Evolutionary conservation across 2,329 filamentous ascomycete species (phyloP).

Genomic region (Colletotrichum cordylinicola): DNA sequence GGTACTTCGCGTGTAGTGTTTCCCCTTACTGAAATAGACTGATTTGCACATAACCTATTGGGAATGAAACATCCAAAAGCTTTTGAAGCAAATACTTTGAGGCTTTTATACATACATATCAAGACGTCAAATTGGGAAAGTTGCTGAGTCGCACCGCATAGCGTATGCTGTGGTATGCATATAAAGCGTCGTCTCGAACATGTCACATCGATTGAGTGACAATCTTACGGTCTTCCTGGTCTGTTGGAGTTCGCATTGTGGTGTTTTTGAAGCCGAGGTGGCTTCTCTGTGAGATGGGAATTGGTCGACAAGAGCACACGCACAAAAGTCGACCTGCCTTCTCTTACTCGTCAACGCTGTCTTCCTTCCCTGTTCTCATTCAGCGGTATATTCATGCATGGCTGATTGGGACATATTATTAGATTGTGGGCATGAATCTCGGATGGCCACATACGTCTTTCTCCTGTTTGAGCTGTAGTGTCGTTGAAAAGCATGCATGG

Average conservation of each 20-base stretch:
- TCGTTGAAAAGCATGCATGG: background rate
- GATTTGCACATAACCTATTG: accelerated
- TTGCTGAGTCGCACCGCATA: accelerated
- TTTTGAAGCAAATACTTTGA: background rate
- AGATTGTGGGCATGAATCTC: accelerated
- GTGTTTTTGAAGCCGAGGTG: background rate
- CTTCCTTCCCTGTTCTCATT: background rate
- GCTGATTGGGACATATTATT: accelerated
- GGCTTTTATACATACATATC: background rate
- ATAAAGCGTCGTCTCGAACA: background rate
- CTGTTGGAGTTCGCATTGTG: background rate
- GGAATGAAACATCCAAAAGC: background rate
- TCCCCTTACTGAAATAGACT: background rate
- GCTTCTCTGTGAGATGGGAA: background rate
- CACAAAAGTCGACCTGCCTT: background rate
- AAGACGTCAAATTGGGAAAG: accelerated
- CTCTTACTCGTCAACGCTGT: background rate
- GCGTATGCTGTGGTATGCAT: accelerated
- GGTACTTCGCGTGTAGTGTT: accelerated
- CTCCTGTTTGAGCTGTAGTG: accelerated
- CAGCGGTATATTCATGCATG: background rate
- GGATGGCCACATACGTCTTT: background rate
- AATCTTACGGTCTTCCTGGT: background rate
- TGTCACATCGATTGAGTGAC: background rate
- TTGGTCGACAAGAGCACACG: background rate